These are phyloP conservation scores for Huiozyma sinensis DNA, from an alignment of 805 yeast genomes.

Conservation along the genomic window DNA sequence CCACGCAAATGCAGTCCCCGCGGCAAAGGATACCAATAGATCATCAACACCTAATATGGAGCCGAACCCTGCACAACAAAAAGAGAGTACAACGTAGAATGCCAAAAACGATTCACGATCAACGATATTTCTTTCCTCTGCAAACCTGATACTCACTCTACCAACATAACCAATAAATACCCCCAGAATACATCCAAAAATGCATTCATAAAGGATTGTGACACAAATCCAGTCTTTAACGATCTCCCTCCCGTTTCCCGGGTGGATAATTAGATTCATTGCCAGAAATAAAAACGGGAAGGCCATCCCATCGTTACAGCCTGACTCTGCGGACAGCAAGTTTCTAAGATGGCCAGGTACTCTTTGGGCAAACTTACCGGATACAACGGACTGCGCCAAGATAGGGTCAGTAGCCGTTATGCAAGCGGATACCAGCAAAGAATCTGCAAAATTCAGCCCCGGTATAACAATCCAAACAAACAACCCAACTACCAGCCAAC, in stretches of 20 bases:
- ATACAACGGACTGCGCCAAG: conserved; percentile 89
- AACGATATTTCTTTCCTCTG: conserved; percentile 56
- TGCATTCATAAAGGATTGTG: conserved; percentile 72
- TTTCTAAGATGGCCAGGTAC: conserved; percentile 91
- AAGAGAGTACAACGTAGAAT: conserved; percentile 69
- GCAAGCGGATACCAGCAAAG: conserved; percentile 72
- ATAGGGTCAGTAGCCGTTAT: conserved; percentile 95
- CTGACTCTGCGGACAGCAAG: conserved; percentile 67
- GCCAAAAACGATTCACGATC: conserved; percentile 86
- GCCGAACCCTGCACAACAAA: conserved; percentile 83
- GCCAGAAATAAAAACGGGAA: conserved; percentile 78
- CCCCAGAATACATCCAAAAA: conserved; percentile 71
- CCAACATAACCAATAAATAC: conserved; percentile 59
- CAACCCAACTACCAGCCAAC: conserved; percentile 77
- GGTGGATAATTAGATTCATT: conserved; percentile 53
- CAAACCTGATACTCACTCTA: conserved; percentile 60
- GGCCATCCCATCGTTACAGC: conserved; percentile 95
- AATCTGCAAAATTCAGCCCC: conserved; percentile 56
- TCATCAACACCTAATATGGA: conserved; percentile 84
- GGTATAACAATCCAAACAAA: conserved; percentile 75
- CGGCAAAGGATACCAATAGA: conserved; percentile 77
- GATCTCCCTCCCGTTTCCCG: conserved; percentile 55
- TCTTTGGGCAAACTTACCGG: conserved; percentile 77
- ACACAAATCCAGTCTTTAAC: conserved; percentile 71
- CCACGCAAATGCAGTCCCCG: conserved; percentile 92